Evolutionary conservation across 495 filamentous ascomycete genomes (phyloP).

Genomic region (Collariella sp.): DNA sequence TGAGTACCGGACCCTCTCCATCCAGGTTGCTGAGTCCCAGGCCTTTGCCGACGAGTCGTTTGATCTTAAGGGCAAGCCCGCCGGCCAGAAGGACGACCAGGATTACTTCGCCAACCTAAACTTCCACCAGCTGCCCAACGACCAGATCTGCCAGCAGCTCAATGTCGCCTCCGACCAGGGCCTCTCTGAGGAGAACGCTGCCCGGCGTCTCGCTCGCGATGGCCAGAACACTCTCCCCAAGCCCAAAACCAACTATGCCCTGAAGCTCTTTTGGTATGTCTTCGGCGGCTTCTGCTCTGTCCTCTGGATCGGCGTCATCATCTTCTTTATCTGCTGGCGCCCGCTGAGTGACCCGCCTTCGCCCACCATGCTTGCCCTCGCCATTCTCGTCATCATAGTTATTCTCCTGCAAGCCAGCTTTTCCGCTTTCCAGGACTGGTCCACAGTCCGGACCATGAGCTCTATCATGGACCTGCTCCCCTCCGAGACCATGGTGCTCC

Average conservation of each 20-base stretch:
- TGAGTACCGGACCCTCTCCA: not conserved
- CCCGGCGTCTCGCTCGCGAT: not conserved
- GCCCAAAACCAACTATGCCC: conserved; percentile 21
- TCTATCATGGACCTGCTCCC: conserved; percentile 30
- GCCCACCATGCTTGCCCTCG: conserved; percentile 27
- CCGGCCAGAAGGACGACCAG: not conserved
- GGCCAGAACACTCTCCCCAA: conserved; percentile 23
- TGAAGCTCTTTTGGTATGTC: conserved; percentile 26
- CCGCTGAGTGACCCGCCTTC: conserved; percentile 30
- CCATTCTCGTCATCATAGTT: conserved; percentile 31
- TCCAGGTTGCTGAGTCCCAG: not conserved
- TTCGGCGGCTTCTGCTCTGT: conserved; percentile 35
- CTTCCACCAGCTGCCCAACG: not conserved
- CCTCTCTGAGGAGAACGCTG: not conserved
- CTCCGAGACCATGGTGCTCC: conserved; percentile 15
- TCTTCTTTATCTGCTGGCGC: conserved; percentile 33
- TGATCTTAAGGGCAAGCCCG: not conserved
- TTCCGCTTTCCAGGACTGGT: conserved; percentile 35
- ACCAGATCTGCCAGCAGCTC: conserved; percentile 4
- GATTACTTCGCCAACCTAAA: not conserved
- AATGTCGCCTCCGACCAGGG: not conserved
- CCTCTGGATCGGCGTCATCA: conserved; percentile 28
- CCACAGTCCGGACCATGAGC: conserved; percentile 27
- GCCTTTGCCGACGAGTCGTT: not conserved
- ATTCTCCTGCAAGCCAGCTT: conserved; percentile 30